Evolutionary conservation across 78 protist genomes (phyloP), one percentile per base, ranked within the genome.

Genomic region (Chrysochromulina tobinii): DNA sequence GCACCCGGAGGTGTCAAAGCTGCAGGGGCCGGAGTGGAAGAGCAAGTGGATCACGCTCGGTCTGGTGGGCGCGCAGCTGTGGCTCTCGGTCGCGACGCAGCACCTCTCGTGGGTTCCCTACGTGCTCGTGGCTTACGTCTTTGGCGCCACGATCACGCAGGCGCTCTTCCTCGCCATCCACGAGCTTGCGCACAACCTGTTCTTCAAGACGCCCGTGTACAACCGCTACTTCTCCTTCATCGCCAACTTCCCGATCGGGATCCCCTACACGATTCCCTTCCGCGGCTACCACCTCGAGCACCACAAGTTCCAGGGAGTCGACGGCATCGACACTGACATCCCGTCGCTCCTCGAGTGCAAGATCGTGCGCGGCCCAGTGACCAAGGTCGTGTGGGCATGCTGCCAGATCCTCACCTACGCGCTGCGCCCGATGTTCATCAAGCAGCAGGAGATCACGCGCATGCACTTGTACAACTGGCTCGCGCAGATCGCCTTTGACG

Each of bases 201-300:
- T 55, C 69, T 75, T 75, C 61, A 55, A 48, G 89, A 20, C 20
- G 23, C 38, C 61, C 53, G 55, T 18, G 23, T 2, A 12, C 20
- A 87, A 87, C 75, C 69, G 59, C 57, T 18, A 48, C 23, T 20
- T 57, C 54, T 4, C 61, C 50, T 5, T 87, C 48, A 0, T 87
- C 0, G 90, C 75, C 17, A 96, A 96, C 93, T 38, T 93, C 15
- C 96, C 98, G 51, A 91, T 94, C 61, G 84, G 38, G 27, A 8
- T 97, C 38, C 98, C 98, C 53, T 89, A 92, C 27, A 72, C 96
- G 58, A 61, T 90, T 68, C 61, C 94, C 67, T 97, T 97, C 95
- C 91, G 94, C 57, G 73, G 69, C 69, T 97, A 96, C 89, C 98
- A 97, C 90, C 61, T 68, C 38, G 89, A 75, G 23, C 97, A 97